Base-by-base conservation (phyloP, 441 rosid species). In the Croton setiger region DNA sequence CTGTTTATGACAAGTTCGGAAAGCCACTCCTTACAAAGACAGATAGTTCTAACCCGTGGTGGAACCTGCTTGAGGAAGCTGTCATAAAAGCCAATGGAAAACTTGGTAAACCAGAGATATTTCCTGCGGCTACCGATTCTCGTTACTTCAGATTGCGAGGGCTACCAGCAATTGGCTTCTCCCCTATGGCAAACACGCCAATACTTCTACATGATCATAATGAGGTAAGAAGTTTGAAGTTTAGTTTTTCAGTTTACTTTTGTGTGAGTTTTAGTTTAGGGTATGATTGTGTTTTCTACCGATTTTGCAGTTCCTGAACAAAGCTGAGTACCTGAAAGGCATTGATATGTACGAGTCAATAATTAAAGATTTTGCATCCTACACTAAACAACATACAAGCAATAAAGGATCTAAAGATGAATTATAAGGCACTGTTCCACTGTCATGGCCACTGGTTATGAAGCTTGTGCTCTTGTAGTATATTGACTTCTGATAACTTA, bases 171-270 rank as follows among this genome's bases (percentile, higher is more conserved):
- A 82, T 95, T 79, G 96, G 98, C 23, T 90, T 95, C 79, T 92
- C 98, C 66, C 99, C 98, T 5, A 90, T 95, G 83, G 88, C 88
- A 55, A 88, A 92, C 77, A 95, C 99, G 18, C 99, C 98, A 59
- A 51, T 85, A 68, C 85, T 95, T 70, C 89, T 95, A 71, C 98
- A 92, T 69, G 97, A 85, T 81, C 99, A 95, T 75, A 89, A 95
- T 67, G 99, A 95, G 99, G 98, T 86, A 56, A 5, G 85, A 56
- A 5, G n/a, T 31, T 52, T 57, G 68, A 27, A 58, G 31, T 39
- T 14, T 4, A 14, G 2, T 36, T 33, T 52, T 45, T 49, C 43
- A 12, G 5, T 61, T 33, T n/a, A 14, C 6, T 3, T 37, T 0
- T 37, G 41, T 1, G 3, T 37, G 41, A 37, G 41, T 37, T 37